Percentiles rank a stretch among this genome's conserved stretches.
Conservation (phyloP, 352 stramenopile genomes). For the Globisporangium polare region DNA sequence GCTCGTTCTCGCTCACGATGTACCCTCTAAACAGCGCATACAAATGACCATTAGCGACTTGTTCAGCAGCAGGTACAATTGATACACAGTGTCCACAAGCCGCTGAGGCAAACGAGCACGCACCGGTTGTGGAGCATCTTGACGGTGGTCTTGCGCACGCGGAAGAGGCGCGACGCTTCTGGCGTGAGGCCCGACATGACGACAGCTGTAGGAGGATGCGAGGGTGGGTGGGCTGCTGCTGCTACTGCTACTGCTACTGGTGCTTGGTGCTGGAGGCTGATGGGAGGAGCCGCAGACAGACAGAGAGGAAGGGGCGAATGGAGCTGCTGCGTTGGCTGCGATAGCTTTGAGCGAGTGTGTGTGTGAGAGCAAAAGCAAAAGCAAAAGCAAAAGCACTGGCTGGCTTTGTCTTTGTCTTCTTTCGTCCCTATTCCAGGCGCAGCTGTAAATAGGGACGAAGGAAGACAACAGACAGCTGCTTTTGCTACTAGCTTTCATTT, state of each 20-base stretch:
- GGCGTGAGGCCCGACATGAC: constrained; percentile 73
- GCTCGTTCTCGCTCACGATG: constrained; percentile 96
- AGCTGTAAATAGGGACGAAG: no score
- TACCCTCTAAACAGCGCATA: constrained; percentile 86
- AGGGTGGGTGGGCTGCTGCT: no score
- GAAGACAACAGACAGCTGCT: no score
- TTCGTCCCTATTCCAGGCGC: no score
- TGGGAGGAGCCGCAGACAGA: neutral
- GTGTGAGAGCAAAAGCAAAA: no score
- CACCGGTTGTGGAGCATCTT: constrained; percentile 94
- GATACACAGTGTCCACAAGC: neutral
- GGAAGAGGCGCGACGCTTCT: constrained; percentile 88
- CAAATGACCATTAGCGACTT: neutral
- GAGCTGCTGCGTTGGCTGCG: no score
- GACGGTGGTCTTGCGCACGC: constrained; percentile 94
- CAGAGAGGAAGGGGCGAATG: no score
- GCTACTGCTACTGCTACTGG: no score
- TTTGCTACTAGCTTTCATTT: no score
- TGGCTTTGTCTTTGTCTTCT: no score
- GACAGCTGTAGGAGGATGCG: neutral
- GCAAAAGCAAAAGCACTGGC: no score
- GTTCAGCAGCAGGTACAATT: neutral
- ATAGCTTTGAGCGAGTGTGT: no score
- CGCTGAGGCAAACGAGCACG: constrained; percentile 13
- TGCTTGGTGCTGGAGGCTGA: neutral